These are phyloP conservation scores for Aureobasidium leucospermi DNA, from an alignment of 2,329 filamentous ascomycete species.

Conservation along the genomic window DNA sequence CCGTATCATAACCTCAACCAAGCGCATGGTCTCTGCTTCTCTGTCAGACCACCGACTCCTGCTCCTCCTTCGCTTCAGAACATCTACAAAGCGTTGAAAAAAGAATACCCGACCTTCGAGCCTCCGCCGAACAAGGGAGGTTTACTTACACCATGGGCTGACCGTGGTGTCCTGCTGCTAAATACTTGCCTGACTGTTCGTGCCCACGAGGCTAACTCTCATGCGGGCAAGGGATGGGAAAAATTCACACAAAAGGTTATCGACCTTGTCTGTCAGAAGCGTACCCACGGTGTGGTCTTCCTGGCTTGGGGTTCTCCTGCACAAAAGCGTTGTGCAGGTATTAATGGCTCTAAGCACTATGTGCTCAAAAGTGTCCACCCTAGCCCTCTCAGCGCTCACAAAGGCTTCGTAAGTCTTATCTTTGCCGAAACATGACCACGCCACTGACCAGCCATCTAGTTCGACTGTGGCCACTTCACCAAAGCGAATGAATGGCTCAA, in stretches of 20 bases:
- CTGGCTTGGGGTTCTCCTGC: constrained; percentile 89
- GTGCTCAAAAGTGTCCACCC: constrained; percentile 86
- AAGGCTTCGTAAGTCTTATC: constrained; percentile 59
- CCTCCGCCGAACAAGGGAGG: constrained; percentile 71
- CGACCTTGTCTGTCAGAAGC: constrained; percentile 71
- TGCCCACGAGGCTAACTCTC: constrained; percentile 78
- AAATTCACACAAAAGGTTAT: constrained; percentile 86
- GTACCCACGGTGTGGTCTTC: constrained; percentile 80
- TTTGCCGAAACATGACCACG: not conserved
- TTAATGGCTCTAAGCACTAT: constrained; percentile 67
- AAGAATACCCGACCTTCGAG: constrained; percentile 74
- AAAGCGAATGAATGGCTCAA: constrained; percentile 80
- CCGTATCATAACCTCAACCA: constrained; percentile 95
- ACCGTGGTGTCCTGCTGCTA: constrained; percentile 83
- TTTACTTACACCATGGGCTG: constrained; percentile 85
- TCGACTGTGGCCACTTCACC: constrained; percentile 65
- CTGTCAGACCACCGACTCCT: constrained; percentile 77
- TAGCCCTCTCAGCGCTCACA: constrained; percentile 77
- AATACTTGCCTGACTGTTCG: constrained; percentile 94
- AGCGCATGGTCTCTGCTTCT: constrained; percentile 94
- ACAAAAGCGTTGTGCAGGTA: constrained; percentile 65
- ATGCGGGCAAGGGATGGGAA: constrained; percentile 86
- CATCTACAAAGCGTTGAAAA: constrained; percentile 82
- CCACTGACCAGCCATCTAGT: constrained; percentile 6
- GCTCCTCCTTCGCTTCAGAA: constrained; percentile 88